Conservation (phyloP, 2,329 filamentous ascomycete species). For the Pseudocercospora crystallina region DNA sequence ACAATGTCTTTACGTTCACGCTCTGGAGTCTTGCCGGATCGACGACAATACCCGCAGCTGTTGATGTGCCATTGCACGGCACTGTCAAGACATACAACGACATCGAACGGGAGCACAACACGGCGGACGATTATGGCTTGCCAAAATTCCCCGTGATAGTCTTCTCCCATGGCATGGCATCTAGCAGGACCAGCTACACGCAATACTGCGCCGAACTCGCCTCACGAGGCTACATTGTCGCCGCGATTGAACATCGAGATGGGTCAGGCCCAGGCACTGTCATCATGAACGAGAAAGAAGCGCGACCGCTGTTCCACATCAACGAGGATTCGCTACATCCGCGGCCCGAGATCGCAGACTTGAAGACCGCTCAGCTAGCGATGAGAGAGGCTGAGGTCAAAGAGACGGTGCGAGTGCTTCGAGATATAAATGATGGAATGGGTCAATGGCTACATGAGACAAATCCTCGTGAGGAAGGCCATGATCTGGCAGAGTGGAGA, state of each 20-base stretch:
- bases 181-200: conserved; percentile 46
- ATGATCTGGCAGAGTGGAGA: conserved; percentile 51
- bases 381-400: conserved; percentile 48
- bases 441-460: conserved; percentile 35
- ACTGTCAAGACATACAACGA: conserved; percentile 29
- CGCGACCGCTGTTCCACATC: conserved; percentile 40
- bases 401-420: conserved; percentile 45
- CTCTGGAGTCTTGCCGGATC: conserved; percentile 45
- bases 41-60: conserved; percentile 44
- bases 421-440: conserved; percentile 40
- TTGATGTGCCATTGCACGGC: conserved; percentile 44
- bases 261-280: conserved; percentile 47
- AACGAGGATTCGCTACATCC: conserved; percentile 36
- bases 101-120: conserved; percentile 28
- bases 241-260: conserved; percentile 49
- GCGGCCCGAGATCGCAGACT: conserved; percentile 30
- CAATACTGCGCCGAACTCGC: conserved; percentile 49
- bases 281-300: conserved; percentile 38
- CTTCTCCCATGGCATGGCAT: conserved; percentile 50
- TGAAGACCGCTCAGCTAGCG: conserved; percentile 45
- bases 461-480: conserved; percentile 53
- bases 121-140: conserved; percentile 31
- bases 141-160: conserved; percentile 44
- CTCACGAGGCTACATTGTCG: conserved; percentile 47
- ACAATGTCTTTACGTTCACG: conserved; percentile 40